A percentile compares a stretch with the other conserved stretches of the same genome.
phyloP scores from a whole-genome alignment of 1,139 yeast genomes.

The Candida pseudocylindracea region DNA sequence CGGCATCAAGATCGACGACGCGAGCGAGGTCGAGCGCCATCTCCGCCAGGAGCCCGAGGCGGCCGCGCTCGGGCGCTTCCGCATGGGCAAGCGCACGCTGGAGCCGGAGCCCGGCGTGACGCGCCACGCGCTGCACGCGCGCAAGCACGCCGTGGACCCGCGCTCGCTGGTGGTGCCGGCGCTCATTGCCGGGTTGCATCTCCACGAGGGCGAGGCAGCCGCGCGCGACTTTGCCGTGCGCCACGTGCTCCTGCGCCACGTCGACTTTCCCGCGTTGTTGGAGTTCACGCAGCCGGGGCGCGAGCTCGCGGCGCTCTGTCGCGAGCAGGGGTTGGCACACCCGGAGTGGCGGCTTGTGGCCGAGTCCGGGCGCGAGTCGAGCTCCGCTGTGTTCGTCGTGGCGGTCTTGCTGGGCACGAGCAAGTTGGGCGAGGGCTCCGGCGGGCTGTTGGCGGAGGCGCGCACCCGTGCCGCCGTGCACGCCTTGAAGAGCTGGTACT shows the following conservation, averaged over 20 bases:
- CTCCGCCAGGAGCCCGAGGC: constrained; percentile 49
- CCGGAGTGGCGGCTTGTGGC: constrained; percentile 69
- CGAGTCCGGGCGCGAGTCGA: constrained; percentile 79
- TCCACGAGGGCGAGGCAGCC: constrained; percentile 36
- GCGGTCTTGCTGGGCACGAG: constrained; percentile 76
- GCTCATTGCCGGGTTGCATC: constrained; percentile 49
- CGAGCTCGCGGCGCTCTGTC: constrained; percentile 60
- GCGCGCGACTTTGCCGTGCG: constrained; percentile 44
- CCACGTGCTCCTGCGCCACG: constrained; percentile 59
- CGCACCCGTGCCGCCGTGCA: constrained; percentile 81
- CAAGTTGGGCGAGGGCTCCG: constrained; percentile 88
- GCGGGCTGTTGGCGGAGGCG: constrained; percentile 80
- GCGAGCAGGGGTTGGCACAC: constrained; percentile 48
- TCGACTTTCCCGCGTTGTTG: constrained; percentile 54
- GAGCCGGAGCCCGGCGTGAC: constrained; percentile 23
- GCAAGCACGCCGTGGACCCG: constrained; percentile 14
- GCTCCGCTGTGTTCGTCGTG: constrained; percentile 71
- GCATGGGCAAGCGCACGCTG: constrained; percentile 17
- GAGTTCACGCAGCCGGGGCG: constrained; percentile 72
- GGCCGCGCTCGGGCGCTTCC: constrained; percentile 39
- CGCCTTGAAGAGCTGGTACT: constrained; percentile 79
- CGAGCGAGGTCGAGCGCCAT: constrained; percentile 42
- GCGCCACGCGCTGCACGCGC: constrained; percentile 17
- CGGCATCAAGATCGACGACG: constrained; percentile 71
- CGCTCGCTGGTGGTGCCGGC: constrained; percentile 43